phyloP scores from a whole-genome alignment of 2,329 filamentous ascomycete genomes.

The Trichophyton equinum region DNA sequence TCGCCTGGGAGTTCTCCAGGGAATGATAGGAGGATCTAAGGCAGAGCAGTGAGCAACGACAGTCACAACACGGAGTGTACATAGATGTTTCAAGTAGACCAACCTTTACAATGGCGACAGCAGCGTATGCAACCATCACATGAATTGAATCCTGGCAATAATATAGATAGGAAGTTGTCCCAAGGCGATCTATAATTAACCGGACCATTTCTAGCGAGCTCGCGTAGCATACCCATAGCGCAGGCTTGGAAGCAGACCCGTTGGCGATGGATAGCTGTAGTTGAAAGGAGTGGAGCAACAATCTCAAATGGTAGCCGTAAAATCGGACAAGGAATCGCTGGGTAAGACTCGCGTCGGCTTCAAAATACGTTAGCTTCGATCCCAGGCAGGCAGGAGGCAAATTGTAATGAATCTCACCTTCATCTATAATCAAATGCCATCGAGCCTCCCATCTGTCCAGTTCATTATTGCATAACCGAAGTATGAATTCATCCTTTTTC shows the following conservation, averaged over 20 bases:
- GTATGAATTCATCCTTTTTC: constrained; percentile 13
- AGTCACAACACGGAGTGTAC: background rate
- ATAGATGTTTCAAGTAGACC: background rate
- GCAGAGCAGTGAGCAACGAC: background rate
- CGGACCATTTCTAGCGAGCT: constrained; percentile 24
- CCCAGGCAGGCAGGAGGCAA: background rate
- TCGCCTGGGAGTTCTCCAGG: constrained; percentile 12
- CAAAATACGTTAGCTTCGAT: background rate
- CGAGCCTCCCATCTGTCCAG: constrained; percentile 14
- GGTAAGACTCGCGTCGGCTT: constrained; percentile 16
- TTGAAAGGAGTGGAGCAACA: constrained; percentile 28
- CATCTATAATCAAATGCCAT: constrained; percentile 14
- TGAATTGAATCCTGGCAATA: constrained; percentile 34
- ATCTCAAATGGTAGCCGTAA: constrained; percentile 28
- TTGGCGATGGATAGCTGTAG: constrained; percentile 23
- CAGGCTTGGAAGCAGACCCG: constrained; percentile 15
- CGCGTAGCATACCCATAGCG: constrained; percentile 16
- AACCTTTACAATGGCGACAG: constrained; percentile 29
- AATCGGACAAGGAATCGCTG: constrained; percentile 30
- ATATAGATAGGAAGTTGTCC: constrained; percentile 23
- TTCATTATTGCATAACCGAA: constrained; percentile 13
- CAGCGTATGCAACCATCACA: constrained; percentile 34
- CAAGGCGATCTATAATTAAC: constrained; percentile 19
- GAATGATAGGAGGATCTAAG: constrained; percentile 14
- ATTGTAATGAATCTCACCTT: constrained; percentile 8